phyloP scores from a whole-genome alignment of 106 monocot species.

The Cymbidium sinense region DNA sequence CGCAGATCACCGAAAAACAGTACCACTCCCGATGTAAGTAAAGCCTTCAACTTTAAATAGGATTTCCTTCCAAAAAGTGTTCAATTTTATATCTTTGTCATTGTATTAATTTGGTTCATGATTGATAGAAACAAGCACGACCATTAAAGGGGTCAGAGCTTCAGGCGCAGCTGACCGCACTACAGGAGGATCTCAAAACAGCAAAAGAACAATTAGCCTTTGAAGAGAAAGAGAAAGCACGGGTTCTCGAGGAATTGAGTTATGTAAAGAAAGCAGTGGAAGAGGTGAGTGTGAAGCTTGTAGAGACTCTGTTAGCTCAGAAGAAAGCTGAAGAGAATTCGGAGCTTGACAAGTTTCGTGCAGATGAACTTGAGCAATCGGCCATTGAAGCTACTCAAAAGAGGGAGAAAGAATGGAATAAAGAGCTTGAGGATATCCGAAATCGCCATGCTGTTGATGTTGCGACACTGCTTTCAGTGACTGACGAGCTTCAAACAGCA shows the following conservation, averaged over 20 bases:
- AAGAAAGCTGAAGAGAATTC: slow-evolving; percentile 54
- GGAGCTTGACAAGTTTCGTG: slow-evolving; percentile 73
- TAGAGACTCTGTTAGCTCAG: slow-evolving; percentile 59
- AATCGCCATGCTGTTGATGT: slow-evolving; percentile 44
- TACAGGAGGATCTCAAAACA: slow-evolving; percentile 64
- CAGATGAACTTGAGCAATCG: slow-evolving; percentile 70
- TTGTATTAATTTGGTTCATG: background rate
- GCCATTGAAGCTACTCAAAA: slow-evolving; percentile 49
- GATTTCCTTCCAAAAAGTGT: background rate
- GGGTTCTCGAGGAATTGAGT: slow-evolving; percentile 49
- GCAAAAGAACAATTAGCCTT: slow-evolving; percentile 55
- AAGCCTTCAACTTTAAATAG: background rate
- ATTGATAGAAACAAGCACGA: slow-evolving; percentile 22
- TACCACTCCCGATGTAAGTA: slow-evolving; percentile 34
- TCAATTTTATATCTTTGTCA: background rate
- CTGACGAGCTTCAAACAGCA: slow-evolving; percentile 50
- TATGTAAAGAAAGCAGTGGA: slow-evolving; percentile 44
- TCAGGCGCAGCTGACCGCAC: slow-evolving; percentile 27
- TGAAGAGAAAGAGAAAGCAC: slow-evolving; percentile 46
- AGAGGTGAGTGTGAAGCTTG: slow-evolving; percentile 55
- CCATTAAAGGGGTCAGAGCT: slow-evolving; percentile 34
- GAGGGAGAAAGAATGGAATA: slow-evolving; percentile 48
- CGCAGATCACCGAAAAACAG: slow-evolving; percentile 21
- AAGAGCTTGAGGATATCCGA: slow-evolving; percentile 45
- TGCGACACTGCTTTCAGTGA: slow-evolving; percentile 31